phyloP scores from a whole-genome alignment of 768 basidiomycete genomes.

The Lentinula detonsa region DNA sequence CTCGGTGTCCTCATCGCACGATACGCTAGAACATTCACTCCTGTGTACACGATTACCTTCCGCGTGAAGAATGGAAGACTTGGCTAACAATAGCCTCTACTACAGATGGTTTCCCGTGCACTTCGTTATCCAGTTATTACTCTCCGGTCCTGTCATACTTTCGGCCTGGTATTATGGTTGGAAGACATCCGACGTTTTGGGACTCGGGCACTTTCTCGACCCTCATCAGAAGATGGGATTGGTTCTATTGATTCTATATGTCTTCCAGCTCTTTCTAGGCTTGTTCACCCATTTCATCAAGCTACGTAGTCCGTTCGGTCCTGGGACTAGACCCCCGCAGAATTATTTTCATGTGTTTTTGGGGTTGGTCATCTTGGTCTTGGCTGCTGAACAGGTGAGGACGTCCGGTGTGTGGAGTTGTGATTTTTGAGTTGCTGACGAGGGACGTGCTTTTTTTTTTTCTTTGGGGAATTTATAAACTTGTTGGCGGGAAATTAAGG shows the following conservation, averaged over 20 bases:
- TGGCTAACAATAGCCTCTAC: background rate
- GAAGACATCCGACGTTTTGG: conserved; percentile 23
- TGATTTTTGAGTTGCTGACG: background rate
- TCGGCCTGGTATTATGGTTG: conserved; percentile 42
- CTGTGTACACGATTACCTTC: conserved; percentile 23
- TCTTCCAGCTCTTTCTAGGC: conserved; percentile 43
- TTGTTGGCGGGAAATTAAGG: conserved; percentile 17
- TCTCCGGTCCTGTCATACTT: conserved; percentile 50
- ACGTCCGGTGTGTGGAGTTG: background rate
- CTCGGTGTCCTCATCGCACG: conserved; percentile 51
- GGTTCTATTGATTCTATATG: conserved; percentile 47
- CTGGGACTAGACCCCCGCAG: conserved; percentile 38
- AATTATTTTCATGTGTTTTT: conserved; percentile 51
- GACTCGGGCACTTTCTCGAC: conserved; percentile 29
- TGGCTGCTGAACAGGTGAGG: conserved; percentile 46
- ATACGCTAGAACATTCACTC: conserved; percentile 45
- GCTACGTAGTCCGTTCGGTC: conserved; percentile 25
- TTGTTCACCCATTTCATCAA: conserved; percentile 49
- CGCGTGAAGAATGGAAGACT: background rate
- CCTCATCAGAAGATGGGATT: conserved; percentile 48
- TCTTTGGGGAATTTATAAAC: conserved; percentile 6
- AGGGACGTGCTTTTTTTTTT: background rate
- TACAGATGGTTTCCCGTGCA: conserved; percentile 48
- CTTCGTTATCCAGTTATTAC: conserved; percentile 40
- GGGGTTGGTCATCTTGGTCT: conserved; percentile 46